phyloP scores from a whole-genome alignment of 208 protist species.

The Wallacemonas collosoma region DNA sequence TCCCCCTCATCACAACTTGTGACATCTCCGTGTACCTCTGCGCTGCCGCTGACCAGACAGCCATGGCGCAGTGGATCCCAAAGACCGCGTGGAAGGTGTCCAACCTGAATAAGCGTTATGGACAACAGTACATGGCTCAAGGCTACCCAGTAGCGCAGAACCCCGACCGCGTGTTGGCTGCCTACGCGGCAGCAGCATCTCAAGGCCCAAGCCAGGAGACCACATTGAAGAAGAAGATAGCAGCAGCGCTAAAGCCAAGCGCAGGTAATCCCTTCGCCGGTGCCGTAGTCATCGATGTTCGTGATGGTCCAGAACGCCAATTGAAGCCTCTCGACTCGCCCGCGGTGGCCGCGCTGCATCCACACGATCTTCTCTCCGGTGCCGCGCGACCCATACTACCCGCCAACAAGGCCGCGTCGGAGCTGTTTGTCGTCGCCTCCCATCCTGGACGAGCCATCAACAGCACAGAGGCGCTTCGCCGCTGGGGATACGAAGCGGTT shows the following conservation, averaged over 20 bases:
- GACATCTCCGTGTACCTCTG: neutral
- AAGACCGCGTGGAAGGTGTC: conserved; percentile 87
- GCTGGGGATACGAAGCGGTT: conserved; percentile 73
- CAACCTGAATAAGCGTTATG: conserved; percentile 89
- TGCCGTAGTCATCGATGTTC: conserved; percentile 70
- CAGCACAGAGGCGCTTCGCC: conserved; percentile 50
- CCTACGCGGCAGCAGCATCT: conserved; percentile 32
- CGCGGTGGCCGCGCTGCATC: conserved; percentile 59
- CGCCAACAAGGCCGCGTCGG: conserved; percentile 30
- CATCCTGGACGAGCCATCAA: conserved; percentile 57
- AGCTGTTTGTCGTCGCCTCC: conserved; percentile 67
- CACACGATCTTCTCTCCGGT: conserved; percentile 80
- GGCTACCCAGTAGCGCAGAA: conserved; percentile 29
- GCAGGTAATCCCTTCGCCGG: conserved; percentile 20
- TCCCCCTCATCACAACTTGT: neutral
- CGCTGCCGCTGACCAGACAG: neutral
- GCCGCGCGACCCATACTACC: conserved; percentile 72
- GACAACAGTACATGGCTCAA: conserved; percentile 51
- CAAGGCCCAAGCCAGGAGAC: neutral
- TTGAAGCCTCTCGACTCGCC: conserved; percentile 23
- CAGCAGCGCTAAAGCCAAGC: conserved; percentile 13
- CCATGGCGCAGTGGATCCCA: conserved; percentile 88
- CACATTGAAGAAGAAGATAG: conserved; percentile 18
- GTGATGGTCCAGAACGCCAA: conserved; percentile 41
- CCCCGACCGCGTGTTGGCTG: conserved; percentile 25